A percentile compares a stretch with the other conserved stretches of the same genome.
These are phyloP conservation scores for Podosphaera aphanis DNA, from an alignment of 2,329 filamentous ascomycete species.

Conservation along the genomic window DNA sequence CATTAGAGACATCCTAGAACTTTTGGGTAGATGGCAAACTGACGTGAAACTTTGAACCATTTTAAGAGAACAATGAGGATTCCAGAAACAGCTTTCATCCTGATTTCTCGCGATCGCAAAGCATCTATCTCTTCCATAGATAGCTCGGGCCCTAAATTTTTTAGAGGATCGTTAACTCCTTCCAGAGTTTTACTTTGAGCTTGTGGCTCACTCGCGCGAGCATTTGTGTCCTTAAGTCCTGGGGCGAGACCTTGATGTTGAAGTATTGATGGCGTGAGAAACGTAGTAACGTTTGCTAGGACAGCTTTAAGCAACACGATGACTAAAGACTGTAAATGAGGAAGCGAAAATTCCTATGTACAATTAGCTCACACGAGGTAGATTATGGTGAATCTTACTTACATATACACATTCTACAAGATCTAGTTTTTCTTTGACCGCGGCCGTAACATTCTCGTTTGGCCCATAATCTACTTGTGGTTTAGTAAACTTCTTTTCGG, in stretches of 20 bases:
- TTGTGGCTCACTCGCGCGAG: conserved; percentile 10
- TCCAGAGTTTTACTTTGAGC: conserved; percentile 12
- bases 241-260: conserved; percentile 8
- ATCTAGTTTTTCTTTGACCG: conserved; percentile 39
- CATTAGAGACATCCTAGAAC: conserved; percentile 6
- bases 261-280: conserved; percentile 35
- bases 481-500: conserved; percentile 20
- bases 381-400: conserved; percentile 29
- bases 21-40: conserved; percentile 16
- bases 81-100: conserved; percentile 75
- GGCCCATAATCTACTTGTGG: conserved; percentile 27
- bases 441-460: conserved; percentile 24
- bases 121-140: conserved; percentile 60
- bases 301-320: conserved; percentile 84
- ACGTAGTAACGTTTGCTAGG: conserved; percentile 65
- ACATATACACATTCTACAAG: conserved; percentile 72
- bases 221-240: conserved; percentile 12
- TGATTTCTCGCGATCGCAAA: conserved; percentile 63
- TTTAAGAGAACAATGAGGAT: conserved; percentile 73
- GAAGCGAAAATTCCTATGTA: conserved; percentile 44
- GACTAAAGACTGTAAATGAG: conserved; percentile 74
- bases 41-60: conserved; percentile 89
- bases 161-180: conserved; percentile 11
- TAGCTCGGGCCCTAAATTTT: conserved; percentile 19
- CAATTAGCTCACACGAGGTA: conserved; percentile 14